These are phyloP conservation scores for Primulina eburnea DNA, from an alignment of 257 asterid genomes.

Conservation along the genomic window DNA sequence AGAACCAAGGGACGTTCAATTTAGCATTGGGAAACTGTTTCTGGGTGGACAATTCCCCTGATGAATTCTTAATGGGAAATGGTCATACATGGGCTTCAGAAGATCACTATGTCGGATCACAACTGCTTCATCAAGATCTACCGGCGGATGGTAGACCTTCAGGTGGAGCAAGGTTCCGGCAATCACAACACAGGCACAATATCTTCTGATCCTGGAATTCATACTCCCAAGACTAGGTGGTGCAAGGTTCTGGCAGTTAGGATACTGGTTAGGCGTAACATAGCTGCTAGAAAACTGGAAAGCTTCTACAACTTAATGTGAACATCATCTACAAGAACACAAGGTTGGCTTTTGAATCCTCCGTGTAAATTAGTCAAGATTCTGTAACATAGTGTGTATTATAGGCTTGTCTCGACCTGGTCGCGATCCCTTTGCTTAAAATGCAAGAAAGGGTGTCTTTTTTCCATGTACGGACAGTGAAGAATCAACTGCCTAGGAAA, in stretches of 20 bases:
- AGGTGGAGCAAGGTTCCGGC: not conserved
- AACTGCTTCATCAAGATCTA: slow-evolving; percentile 33
- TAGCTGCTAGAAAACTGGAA: slow-evolving; percentile 48
- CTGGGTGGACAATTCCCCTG: slow-evolving; percentile 30
- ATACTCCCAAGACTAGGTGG: slow-evolving; percentile 50
- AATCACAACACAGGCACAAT: slow-evolving; percentile 27
- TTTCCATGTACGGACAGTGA: no score
- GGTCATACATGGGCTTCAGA: slow-evolving; percentile 28
- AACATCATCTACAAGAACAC: not conserved
- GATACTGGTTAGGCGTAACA: slow-evolving; percentile 54
- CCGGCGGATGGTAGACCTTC: slow-evolving; percentile 32
- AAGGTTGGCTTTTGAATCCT: no score
- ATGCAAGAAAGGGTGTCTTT: no score
- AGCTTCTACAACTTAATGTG: slow-evolving; percentile 30
- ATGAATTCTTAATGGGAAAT: slow-evolving; percentile 28
- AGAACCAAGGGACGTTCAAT: slow-evolving; percentile 31
- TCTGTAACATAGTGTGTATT: not conserved
- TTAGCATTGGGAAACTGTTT: slow-evolving; percentile 8
- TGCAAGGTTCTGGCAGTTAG: slow-evolving; percentile 71
- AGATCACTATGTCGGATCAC: slow-evolving; percentile 30
- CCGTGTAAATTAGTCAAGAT: not conserved
- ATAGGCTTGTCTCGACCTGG: no score
- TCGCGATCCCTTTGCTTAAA: no score
- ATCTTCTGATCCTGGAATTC: slow-evolving; percentile 40
- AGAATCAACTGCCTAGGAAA: no score